Conservation (phyloP, 495 filamentous ascomycete genomes). For the Annulohypoxylon nitens region DNA sequence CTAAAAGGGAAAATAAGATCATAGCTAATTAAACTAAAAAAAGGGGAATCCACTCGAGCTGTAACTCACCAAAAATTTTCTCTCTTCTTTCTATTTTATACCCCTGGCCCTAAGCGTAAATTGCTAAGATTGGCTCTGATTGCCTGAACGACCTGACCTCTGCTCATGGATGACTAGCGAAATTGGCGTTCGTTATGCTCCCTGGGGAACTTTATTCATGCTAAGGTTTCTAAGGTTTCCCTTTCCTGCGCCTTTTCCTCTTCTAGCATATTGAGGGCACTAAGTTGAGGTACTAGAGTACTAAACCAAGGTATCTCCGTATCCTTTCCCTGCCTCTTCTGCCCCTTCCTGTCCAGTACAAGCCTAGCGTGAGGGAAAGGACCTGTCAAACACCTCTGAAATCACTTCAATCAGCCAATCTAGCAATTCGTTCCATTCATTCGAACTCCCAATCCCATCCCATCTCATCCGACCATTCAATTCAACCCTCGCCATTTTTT, state of each 20-base stretch:
- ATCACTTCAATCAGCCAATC: slow-evolving; percentile 47
- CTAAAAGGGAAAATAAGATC: slow-evolving; percentile 48
- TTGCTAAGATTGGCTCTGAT: slow-evolving; percentile 46
- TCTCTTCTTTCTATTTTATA: slow-evolving; percentile 28
- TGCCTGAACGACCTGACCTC: slow-evolving; percentile 40
- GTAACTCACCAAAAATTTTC: slow-evolving; percentile 42
- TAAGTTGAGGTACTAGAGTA: too few species aligned
- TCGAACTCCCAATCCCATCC: slow-evolving; percentile 45
- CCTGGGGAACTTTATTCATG: slow-evolving; percentile 46
- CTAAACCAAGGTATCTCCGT: background rate
- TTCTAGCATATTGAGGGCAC: too few species aligned
- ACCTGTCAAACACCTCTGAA: slow-evolving; percentile 48
- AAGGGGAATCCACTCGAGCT: slow-evolving; percentile 44
- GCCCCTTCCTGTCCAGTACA: background rate
- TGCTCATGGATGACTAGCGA: slow-evolving; percentile 40
- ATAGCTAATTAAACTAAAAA: slow-evolving; percentile 48
- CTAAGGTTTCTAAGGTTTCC: slow-evolving; percentile 25
- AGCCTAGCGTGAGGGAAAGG: slow-evolving; percentile 27
- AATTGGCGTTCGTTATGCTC: slow-evolving; percentile 45
- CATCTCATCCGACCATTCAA: slow-evolving; percentile 46
- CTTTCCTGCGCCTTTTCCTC: background rate
- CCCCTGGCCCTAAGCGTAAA: slow-evolving; percentile 43
- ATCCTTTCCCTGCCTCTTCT: background rate
- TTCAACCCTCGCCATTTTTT: slow-evolving; percentile 38
- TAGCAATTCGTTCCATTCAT: slow-evolving; percentile 47